phyloP scores from a whole-genome alignment of 805 yeast genomes.

The Brettanomyces bruxellensis region DNA sequence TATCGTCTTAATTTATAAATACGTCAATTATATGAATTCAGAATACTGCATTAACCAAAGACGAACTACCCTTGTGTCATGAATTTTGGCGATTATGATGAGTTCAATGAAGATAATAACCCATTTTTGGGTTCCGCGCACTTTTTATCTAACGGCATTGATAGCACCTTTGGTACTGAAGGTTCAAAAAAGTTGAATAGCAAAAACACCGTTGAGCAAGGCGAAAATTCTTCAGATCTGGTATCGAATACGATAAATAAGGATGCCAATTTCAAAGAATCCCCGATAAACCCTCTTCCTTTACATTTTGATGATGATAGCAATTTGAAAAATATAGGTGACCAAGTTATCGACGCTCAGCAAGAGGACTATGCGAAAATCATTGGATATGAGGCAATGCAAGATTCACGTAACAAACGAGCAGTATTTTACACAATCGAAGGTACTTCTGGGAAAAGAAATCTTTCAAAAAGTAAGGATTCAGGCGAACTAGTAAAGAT shows the following conservation, averaged over 20 bases:
- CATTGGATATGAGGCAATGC: constrained; percentile 13
- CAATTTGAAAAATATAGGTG: neutral
- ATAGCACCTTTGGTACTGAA: neutral
- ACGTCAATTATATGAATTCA: no score
- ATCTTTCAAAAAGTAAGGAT: constrained; percentile 1
- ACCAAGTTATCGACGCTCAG: neutral
- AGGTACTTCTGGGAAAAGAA: neutral
- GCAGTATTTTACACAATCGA: constrained; percentile 23
- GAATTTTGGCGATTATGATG: constrained; percentile 24
- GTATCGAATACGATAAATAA: neutral
- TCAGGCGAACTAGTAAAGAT: constrained; percentile 3
- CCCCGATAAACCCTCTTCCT: neutral
- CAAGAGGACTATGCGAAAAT: constrained; percentile 4
- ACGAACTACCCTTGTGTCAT: constrained; percentile 2
- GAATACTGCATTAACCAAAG: no score
- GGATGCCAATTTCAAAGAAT: neutral
- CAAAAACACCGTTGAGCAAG: neutral
- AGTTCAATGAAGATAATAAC: constrained; percentile 25
- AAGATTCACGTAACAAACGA: constrained; percentile 20
- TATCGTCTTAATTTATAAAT: no score
- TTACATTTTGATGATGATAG: no score
- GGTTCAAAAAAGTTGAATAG: neutral
- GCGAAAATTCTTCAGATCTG: neutral
- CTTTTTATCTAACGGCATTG: constrained; percentile 20
- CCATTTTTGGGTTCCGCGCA: constrained; percentile 29